A percentile compares a stretch with the other conserved stretches of the same genome.
Evolutionary conservation across 225 moss, liverwort and hornwort species (phyloP).

Genomic region (Pseudoscleropodium purum): DNA sequence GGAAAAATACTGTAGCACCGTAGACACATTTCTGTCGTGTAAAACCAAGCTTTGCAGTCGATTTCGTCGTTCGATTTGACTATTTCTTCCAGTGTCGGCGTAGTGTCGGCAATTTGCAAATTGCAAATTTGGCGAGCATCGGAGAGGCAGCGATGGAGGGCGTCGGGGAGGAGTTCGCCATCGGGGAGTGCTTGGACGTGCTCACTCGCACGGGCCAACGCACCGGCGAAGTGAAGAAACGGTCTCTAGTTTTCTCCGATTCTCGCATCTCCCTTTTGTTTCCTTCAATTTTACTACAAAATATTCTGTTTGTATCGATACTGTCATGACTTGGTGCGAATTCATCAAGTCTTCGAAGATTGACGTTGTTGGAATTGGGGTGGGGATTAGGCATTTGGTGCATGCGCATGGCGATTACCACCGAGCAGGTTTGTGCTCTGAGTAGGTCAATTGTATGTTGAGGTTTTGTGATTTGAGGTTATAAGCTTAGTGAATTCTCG

Average conservation of each 20-base stretch:
- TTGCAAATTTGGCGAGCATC: not conserved
- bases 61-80: not conserved
- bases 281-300: not conserved
- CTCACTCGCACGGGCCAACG: constrained; percentile 38
- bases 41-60: not conserved
- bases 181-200: constrained; percentile 70
- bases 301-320: not conserved
- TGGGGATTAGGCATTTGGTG: constrained; percentile 59
- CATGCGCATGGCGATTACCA: constrained; percentile 90
- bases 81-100: not conserved
- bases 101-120: not conserved
- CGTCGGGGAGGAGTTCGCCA: constrained; percentile 19
- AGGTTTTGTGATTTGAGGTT: not conserved
- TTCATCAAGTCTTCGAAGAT: not conserved
- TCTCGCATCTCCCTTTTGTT: not conserved
- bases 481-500: not conserved
- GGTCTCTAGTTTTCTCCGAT: not conserved
- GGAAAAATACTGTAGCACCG: not conserved
- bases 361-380: not conserved
- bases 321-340: not conserved
- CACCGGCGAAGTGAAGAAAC: constrained; percentile 58
- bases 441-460: not conserved
- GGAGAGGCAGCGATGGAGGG: not conserved
- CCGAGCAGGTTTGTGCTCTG: constrained; percentile 43
- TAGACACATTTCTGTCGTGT: not conserved